phyloP scores from a whole-genome alignment of 2,329 filamentous ascomycete genomes.

The Diaporthe ilicicola region DNA sequence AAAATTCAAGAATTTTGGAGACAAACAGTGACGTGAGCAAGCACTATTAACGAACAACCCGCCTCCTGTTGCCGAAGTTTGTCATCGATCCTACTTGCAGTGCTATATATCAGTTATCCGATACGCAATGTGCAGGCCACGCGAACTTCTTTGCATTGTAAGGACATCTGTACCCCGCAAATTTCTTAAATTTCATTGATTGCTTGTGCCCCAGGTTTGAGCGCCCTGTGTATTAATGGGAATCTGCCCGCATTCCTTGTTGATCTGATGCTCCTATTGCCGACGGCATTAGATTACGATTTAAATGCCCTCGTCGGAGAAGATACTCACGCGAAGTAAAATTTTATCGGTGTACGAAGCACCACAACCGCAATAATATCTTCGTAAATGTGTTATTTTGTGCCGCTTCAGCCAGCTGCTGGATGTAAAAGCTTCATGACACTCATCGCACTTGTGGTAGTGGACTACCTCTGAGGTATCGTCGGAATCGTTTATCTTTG shows the following conservation, averaged over 20 bases:
- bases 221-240: too few species aligned
- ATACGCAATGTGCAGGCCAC: not conserved
- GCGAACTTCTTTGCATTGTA: not conserved
- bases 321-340: not conserved
- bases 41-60: too few species aligned
- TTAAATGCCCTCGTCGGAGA: not conserved
- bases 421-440: not conserved
- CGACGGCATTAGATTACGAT: not conserved
- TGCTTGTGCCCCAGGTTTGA: not conserved
- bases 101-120: too few species aligned
- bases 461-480: not conserved
- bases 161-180: too few species aligned
- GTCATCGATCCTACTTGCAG: too few species aligned
- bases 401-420: not conserved
- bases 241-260: not conserved
- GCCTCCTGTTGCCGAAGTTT: too few species aligned
- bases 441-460: not conserved
- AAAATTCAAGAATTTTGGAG: too few species aligned
- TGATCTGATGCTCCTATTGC: not conserved
- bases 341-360: not conserved
- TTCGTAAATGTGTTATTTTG: not conserved
- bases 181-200: too few species aligned
- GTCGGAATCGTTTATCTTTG: not conserved
- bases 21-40: too few species aligned
- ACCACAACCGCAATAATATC: not conserved